These are phyloP conservation scores for Acanthamoeba polyphaga DNA, from an alignment of 208 protist genomes.

Conservation along the genomic window DNA sequence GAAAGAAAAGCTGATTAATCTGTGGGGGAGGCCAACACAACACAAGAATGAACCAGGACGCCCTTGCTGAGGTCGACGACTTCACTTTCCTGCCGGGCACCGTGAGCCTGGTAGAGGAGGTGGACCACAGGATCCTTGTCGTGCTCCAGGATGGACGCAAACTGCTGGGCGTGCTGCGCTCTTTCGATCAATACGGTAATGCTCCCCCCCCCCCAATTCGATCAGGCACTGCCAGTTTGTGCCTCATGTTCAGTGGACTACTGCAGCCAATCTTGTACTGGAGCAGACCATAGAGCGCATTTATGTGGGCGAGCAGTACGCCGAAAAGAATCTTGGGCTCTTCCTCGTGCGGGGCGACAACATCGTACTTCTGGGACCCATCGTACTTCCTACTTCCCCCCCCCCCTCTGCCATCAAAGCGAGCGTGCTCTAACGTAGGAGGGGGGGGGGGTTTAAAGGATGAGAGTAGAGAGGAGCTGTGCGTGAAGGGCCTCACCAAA, in stretches of 20 bases:
- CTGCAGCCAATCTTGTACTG: slow-evolving; percentile 86
- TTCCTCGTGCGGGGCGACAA: slow-evolving; percentile 87
- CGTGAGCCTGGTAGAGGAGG: slow-evolving; percentile 67
- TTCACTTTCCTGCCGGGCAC: slow-evolving; percentile 64
- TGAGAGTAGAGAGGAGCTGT: not conserved
- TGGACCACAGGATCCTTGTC: slow-evolving; percentile 81
- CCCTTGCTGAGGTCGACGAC: not conserved
- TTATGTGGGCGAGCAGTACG: slow-evolving; percentile 80
- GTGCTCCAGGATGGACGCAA: slow-evolving; percentile 87
- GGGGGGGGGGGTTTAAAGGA: not conserved
- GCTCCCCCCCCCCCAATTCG: not conserved
- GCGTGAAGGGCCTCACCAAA: slow-evolving; percentile 21
- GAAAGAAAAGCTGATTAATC: too few species aligned
- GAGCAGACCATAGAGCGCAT: slow-evolving; percentile 85
- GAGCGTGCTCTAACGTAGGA: too few species aligned
- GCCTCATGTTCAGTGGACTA: not conserved
- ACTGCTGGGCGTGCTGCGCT: slow-evolving; percentile 86
- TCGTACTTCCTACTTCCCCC: slow-evolving; percentile 64
- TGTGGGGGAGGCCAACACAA: too few species aligned
- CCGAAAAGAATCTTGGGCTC: slow-evolving; percentile 84
- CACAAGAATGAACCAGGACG: not conserved
- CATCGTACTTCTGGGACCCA: slow-evolving; percentile 84
- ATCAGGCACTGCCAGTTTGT: not conserved
- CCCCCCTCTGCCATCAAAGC: not conserved
- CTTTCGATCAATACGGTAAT: slow-evolving; percentile 88